These are phyloP conservation scores for Ilex aquifolium DNA, from an alignment of 257 asterid genomes.

Conservation along the genomic window DNA sequence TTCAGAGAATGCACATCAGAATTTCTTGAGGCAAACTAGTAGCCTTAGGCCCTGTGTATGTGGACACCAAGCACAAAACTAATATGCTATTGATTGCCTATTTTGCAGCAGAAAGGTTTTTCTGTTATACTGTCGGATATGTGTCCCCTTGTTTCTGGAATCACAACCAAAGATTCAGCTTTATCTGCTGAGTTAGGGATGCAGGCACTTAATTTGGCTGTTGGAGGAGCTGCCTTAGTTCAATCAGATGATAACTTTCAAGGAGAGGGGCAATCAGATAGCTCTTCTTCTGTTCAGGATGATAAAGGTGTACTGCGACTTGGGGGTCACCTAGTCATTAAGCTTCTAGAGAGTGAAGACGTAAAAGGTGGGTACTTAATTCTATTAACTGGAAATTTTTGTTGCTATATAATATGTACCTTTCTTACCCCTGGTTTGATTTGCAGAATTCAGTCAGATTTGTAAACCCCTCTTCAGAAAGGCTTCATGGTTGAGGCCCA, in stretches of 20 bases:
- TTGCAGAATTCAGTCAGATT: constrained; percentile 52
- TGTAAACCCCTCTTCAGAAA: constrained; percentile 71
- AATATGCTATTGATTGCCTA: constrained; percentile 1
- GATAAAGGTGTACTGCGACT: constrained; percentile 37
- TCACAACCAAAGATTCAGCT: constrained; percentile 70
- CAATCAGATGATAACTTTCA: constrained; percentile 12
- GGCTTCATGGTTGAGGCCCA: constrained; percentile 83
- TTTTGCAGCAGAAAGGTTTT: constrained; percentile 71
- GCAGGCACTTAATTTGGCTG: constrained; percentile 71
- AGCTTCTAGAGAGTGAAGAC: constrained; percentile 89
- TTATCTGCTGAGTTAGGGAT: constrained; percentile 72
- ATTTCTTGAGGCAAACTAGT: too few relatives aligned
- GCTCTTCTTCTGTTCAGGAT: constrained; percentile 12
- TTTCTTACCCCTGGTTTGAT: background rate
- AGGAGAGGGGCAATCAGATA: constrained; percentile 19
- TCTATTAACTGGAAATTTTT: background rate
- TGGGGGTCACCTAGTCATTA: constrained; percentile 75
- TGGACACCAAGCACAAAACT: too few relatives aligned
- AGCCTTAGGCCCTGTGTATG: too few relatives aligned
- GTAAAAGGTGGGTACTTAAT: constrained; percentile 36
- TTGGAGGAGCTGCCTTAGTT: constrained; percentile 40
- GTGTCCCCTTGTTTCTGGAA: constrained; percentile 92
- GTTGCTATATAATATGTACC: background rate
- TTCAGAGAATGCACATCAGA: too few relatives aligned
- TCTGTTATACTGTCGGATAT: constrained; percentile 78